Base-by-base conservation (phyloP, 139 green algal genomes). In the Coelastrella sp. region DNA sequence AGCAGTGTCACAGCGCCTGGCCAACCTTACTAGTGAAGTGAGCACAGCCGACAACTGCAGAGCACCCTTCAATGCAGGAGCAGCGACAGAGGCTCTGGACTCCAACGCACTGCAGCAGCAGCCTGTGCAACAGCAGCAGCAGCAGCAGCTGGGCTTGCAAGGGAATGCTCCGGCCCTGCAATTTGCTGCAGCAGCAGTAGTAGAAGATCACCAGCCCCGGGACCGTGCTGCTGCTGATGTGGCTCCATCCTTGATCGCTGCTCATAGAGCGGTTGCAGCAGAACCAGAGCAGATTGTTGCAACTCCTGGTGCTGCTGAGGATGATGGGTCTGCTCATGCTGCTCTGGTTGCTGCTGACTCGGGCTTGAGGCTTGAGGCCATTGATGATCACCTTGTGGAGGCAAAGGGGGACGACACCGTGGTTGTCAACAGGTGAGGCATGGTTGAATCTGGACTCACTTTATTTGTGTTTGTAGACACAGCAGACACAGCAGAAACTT, bases 301-400 rank as follows among this genome's bases (percentile, higher is more conserved):
- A 21, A 40, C 62, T 71, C 3, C 62, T 71, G 62, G 27, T 71
- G 62, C 62, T 71, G 62, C 62, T 71, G 62, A 27, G 40, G 62
- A 27, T 71, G n/a, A n/a, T n/a, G n/a, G n/a, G n/a, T n/a, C n/a
- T n/a, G n/a, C n/a, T n/a, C n/a, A n/a, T n/a, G n/a, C n/a, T n/a
- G n/a, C n/a, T n/a, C n/a, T n/a, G n/a, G n/a, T n/a, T n/a, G n/a
- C n/a, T 27, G 7, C 32, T 71, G 62, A 38, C 27, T 30, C 32
- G 27, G 19, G 30, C 62, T 71, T 27, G 30, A 17, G 62, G 32
- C 62, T 71, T n/a, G 53, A 64, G 21, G 53, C 27, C 21, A 32
- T 64, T 34, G 6, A 27, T 9, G 53, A 9, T 64, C 19, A 19
- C 30, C 19, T 64, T 2, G 53, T 32, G 21, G 53, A 19, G 6